Conservation (phyloP, 441 rosid species). For the Populus tomentosa region DNA sequence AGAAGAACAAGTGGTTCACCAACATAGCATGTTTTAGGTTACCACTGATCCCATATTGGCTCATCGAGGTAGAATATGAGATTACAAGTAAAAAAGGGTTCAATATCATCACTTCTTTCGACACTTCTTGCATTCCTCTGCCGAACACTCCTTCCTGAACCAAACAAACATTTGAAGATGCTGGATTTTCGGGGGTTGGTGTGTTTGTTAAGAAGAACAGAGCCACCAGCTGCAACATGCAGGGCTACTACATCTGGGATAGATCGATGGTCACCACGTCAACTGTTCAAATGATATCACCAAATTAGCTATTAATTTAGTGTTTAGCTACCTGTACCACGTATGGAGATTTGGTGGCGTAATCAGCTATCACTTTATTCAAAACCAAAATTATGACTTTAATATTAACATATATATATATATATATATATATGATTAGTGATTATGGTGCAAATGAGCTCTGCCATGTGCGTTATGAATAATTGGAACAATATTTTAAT, state of each 20-base stretch:
- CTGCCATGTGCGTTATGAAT: not conserved
- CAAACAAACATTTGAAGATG: not conserved
- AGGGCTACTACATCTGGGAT: not conserved
- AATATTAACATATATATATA: too few relatives aligned
- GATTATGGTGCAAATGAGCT: conserved; percentile 6
- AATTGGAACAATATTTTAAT: conserved; percentile 1
- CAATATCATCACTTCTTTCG: too few relatives aligned
- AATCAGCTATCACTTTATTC: not conserved
- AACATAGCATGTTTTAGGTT: not conserved
- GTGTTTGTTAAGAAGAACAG: conserved; percentile 11
- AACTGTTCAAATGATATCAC: conserved; percentile 2
- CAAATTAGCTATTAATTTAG: not conserved
- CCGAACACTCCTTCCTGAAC: not conserved
- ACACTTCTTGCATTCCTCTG: too few relatives aligned
- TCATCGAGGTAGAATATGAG: too few relatives aligned
- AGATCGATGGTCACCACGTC: not conserved
- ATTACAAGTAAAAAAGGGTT: too few relatives aligned
- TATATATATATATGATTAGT: not conserved
- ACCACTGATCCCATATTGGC: too few relatives aligned
- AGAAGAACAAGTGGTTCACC: not conserved
- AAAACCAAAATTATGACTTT: not conserved
- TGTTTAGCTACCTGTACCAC: not conserved
- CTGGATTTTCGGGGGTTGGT: not conserved
- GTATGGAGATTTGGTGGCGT: too few relatives aligned
- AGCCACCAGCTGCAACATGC: not conserved